Evolutionary conservation across 2,329 filamentous ascomycete species (phyloP).

Genomic region (Dryadomyces quercivorus): DNA sequence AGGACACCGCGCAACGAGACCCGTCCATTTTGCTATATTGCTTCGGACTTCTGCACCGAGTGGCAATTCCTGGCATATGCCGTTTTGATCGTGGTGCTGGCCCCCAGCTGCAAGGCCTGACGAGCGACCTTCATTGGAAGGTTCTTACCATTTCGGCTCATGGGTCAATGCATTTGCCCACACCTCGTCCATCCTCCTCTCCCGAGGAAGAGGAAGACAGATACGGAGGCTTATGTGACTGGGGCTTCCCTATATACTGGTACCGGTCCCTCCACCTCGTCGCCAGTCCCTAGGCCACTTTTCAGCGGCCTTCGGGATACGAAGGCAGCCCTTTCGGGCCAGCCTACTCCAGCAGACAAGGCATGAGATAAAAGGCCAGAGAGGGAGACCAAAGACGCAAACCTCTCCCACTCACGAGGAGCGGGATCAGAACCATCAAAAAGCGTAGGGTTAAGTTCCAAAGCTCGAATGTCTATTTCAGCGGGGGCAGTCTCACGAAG

Average conservation of each 20-base stretch:
- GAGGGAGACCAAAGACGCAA: slow-evolving; percentile 46
- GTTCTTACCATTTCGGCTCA: slow-evolving; percentile 68
- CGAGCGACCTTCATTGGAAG: slow-evolving; percentile 61
- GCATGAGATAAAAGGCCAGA: slow-evolving; percentile 43
- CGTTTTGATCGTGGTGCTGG: slow-evolving; percentile 36
- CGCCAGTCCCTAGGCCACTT: slow-evolving; percentile 26
- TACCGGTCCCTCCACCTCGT: slow-evolving; percentile 33
- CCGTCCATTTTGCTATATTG: slow-evolving; percentile 9
- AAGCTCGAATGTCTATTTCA: slow-evolving; percentile 19
- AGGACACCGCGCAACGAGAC: not conserved
- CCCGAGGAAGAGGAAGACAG: not conserved
- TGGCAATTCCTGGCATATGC: slow-evolving; percentile 5
- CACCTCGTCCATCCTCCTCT: slow-evolving; percentile 12
- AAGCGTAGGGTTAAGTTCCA: slow-evolving; percentile 97
- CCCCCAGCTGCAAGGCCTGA: slow-evolving; percentile 58
- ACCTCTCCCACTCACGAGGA: slow-evolving; percentile 28
- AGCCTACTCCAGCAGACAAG: not conserved
- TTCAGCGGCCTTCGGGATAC: slow-evolving; percentile 32
- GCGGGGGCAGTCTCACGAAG: not conserved
- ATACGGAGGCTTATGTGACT: slow-evolving; percentile 31
- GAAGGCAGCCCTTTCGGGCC: slow-evolving; percentile 16
- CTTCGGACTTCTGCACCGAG: slow-evolving; percentile 9
- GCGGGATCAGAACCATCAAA: slow-evolving; percentile 46
- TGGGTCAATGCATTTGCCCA: slow-evolving; percentile 51
- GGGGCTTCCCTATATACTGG: slow-evolving; percentile 32